These are phyloP conservation scores for Brassica napus DNA, from an alignment of 345 rosid genomes.

Conservation along the genomic window DNA sequence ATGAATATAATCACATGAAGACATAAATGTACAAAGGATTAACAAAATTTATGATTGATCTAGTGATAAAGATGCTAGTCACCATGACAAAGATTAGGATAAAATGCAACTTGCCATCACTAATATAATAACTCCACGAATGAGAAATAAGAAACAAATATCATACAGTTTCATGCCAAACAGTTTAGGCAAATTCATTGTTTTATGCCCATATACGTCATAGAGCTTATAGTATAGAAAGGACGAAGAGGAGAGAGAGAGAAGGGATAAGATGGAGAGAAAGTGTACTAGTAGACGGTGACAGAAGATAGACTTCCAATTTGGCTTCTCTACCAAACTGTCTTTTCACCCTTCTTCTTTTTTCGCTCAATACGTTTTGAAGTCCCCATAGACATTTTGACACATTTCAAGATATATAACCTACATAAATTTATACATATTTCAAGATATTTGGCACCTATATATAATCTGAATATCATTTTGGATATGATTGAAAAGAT, in stretches of 20 bases:
- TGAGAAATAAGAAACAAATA: neutral
- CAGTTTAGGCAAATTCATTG: neutral
- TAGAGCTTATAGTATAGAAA: neutral
- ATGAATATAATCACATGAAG: neutral
- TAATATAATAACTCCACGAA: neutral
- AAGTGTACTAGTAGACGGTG: slow-evolving; percentile 15
- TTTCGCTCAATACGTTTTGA: neutral
- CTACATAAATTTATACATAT: too few relatives aligned
- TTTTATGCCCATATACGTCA: neutral
- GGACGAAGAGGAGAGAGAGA: slow-evolving; percentile 6
- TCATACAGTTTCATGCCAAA: neutral
- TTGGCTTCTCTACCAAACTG: slow-evolving; percentile 38
- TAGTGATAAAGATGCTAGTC: slow-evolving; percentile 27
- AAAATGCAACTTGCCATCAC: slow-evolving; percentile 22
- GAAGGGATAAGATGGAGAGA: slow-evolving; percentile 27
- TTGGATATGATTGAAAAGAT: too few relatives aligned
- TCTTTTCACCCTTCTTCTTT: slow-evolving; percentile 10
- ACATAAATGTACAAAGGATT: neutral
- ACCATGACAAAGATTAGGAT: slow-evolving; percentile 32
- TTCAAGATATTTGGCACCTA: too few relatives aligned
- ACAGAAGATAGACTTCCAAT: slow-evolving; percentile 18
- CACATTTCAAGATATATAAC: neutral
- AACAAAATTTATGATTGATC: neutral
- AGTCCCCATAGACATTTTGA: neutral
- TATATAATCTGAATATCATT: too few relatives aligned